These are phyloP conservation scores for Orbilia oligospora DNA, from an alignment of 2,329 filamentous ascomycete species.

Conservation along the genomic window DNA sequence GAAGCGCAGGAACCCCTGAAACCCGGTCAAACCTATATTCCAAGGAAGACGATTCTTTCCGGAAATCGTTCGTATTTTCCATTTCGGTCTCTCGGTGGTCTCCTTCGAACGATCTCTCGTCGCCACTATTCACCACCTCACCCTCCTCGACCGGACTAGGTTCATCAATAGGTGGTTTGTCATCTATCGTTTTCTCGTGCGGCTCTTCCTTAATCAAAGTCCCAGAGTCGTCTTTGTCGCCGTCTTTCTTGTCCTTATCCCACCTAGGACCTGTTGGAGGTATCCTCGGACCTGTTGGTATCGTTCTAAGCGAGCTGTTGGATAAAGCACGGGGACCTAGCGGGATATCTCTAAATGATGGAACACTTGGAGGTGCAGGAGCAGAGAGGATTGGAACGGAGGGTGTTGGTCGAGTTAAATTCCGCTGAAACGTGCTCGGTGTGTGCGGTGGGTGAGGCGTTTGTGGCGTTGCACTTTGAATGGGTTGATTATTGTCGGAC, in stretches of 20 bases:
- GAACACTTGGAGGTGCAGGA: constrained; percentile 52
- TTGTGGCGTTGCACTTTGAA: constrained; percentile 47
- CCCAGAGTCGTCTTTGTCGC: constrained; percentile 50
- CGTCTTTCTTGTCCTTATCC: constrained; percentile 59
- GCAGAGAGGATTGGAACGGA: constrained; percentile 53
- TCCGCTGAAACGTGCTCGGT: constrained; percentile 57
- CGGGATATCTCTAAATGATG: constrained; percentile 57
- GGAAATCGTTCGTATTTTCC: constrained; percentile 41
- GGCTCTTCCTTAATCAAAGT: constrained; percentile 49
- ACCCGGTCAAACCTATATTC: constrained; percentile 30
- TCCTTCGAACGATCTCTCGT: constrained; percentile 43
- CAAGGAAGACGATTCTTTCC: constrained; percentile 27
- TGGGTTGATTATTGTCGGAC: constrained; percentile 34
- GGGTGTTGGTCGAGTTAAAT: constrained; percentile 47
- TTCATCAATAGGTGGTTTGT: constrained; percentile 48
- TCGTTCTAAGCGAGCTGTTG: constrained; percentile 47
- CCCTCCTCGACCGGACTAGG: constrained; percentile 58
- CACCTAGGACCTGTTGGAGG: constrained; percentile 51
- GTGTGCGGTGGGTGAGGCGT: constrained; percentile 57
- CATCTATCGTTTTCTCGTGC: constrained; percentile 45
- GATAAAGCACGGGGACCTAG: constrained; percentile 47
- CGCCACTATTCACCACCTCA: constrained; percentile 54
- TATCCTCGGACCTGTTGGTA: constrained; percentile 53
- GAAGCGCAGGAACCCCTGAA: constrained; percentile 25
- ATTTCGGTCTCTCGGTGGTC: constrained; percentile 49